These are phyloP conservation scores for Suillus ampliporus DNA, from an alignment of 768 basidiomycete species.

Conservation along the genomic window DNA sequence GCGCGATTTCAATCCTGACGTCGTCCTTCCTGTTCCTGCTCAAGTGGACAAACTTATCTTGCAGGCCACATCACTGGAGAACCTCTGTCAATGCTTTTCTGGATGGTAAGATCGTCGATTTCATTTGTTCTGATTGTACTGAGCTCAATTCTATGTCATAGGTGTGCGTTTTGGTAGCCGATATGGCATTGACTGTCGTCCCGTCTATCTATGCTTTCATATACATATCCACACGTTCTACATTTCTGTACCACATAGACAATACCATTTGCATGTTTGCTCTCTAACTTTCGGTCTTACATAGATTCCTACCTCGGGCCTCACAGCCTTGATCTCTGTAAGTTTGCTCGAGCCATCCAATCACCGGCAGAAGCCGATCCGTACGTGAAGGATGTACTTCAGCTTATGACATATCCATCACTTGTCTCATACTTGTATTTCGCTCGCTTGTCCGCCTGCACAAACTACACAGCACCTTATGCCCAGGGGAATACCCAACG, in stretches of 20 bases:
- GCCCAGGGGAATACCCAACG: constrained; percentile 85
- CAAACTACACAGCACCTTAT: constrained; percentile 39
- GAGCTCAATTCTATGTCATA: constrained; percentile 25
- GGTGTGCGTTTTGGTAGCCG: constrained; percentile 78
- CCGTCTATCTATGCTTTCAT: constrained; percentile 18
- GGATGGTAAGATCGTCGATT: constrained; percentile 76
- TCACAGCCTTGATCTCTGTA: no score
- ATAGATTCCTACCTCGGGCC: no score
- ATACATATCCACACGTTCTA: constrained; percentile 15
- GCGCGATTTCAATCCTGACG: constrained; percentile 90
- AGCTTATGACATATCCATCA: background rate
- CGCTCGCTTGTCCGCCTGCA: background rate
- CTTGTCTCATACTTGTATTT: background rate
- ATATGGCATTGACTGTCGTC: constrained; percentile 15
- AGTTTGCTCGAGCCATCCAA: background rate
- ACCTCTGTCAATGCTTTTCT: constrained; percentile 95
- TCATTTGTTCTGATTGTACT: background rate
- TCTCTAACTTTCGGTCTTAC: no score
- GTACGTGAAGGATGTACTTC: background rate
- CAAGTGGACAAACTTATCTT: constrained; percentile 95
- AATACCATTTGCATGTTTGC: background rate
- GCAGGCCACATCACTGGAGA: constrained; percentile 92
- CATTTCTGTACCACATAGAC: constrained; percentile 31
- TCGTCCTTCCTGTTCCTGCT: constrained; percentile 68
- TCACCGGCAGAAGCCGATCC: constrained; percentile 7